Percentiles rank a stretch among this genome's conserved stretches.
phyloP scores from a whole-genome alignment of 2,329 filamentous ascomycete genomes.

The Alternaria viburni region DNA sequence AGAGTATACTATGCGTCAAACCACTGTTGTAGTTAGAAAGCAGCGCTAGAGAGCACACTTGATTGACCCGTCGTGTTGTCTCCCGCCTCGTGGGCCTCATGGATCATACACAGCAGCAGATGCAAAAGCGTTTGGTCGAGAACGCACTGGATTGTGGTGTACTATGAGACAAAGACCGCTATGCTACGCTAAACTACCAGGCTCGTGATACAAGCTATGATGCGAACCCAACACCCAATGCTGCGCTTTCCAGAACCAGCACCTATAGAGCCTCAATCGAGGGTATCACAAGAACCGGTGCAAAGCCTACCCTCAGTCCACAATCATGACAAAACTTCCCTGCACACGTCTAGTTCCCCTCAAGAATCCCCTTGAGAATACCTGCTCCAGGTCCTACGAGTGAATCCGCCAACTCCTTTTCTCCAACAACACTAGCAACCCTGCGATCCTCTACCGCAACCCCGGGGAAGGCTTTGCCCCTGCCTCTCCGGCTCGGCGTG shows the following conservation, averaged over 20 bases:
- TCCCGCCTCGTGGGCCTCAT: background rate
- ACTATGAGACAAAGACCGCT: background rate
- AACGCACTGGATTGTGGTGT: constrained; percentile 1
- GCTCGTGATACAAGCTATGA: constrained; percentile 8
- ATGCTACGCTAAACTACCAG: constrained; percentile 11
- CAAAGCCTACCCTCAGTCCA: background rate
- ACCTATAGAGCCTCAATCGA: background rate
- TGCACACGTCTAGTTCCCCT: constrained; percentile 19
- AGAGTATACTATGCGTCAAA: background rate
- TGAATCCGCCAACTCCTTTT: constrained; percentile 76
- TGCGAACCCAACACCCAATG: background rate
- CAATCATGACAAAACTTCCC: background rate
- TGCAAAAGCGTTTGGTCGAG: background rate
- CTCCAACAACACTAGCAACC: constrained; percentile 79
- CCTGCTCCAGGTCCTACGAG: constrained; percentile 61
- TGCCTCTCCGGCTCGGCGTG: constrained; percentile 74
- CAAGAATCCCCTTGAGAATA: constrained; percentile 45
- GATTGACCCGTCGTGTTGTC: background rate
- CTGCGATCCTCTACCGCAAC: constrained; percentile 72
- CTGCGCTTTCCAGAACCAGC: constrained; percentile 12
- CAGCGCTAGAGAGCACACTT: background rate
- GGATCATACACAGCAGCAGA: background rate
- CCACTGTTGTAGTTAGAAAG: background rate
- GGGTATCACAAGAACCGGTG: background rate
- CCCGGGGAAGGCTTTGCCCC: constrained; percentile 54